These are phyloP conservation scores for Canavalia ensiformis DNA, from an alignment of 306 rosid species.

Conservation along the genomic window DNA sequence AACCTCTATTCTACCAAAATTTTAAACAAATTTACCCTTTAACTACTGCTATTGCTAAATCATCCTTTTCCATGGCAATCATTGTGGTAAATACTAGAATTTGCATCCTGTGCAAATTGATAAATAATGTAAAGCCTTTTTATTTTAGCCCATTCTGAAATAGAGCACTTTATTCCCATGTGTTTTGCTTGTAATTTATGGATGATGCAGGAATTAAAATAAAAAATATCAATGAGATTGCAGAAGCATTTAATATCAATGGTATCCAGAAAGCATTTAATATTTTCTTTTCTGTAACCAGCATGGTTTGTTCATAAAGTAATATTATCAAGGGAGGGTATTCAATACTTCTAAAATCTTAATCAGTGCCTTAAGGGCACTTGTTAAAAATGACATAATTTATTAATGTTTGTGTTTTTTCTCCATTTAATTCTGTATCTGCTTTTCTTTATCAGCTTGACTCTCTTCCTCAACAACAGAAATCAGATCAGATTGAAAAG, in stretches of 20 bases:
- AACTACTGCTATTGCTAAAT: conserved; percentile 20
- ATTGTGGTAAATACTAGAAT: conserved; percentile 32
- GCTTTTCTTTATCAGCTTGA: conserved; percentile 66
- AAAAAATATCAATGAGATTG: conserved; percentile 10
- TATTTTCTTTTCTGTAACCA: background rate
- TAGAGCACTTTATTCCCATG: conserved; percentile 16
- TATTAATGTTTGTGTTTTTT: conserved; percentile 27
- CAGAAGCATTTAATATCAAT: conserved; percentile 36
- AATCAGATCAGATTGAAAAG: conserved; percentile 71
- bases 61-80: conserved; percentile 29
- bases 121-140: conserved; percentile 29
- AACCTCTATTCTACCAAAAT: background rate
- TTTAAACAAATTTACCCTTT: background rate
- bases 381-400: conserved; percentile 12
- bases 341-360: conserved; percentile 33
- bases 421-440: conserved; percentile 1
- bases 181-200: conserved; percentile 35
- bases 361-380: background rate
- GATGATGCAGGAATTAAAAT: conserved; percentile 29
- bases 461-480: conserved; percentile 71
- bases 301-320: conserved; percentile 13
- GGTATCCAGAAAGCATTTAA: conserved; percentile 24
- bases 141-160: conserved; percentile 17
- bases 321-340: conserved; percentile 23
- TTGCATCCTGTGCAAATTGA: conserved; percentile 14